Evolutionary conservation across 768 basidiomycete species (phyloP).

Genomic region (Suillus subalutaceus): DNA sequence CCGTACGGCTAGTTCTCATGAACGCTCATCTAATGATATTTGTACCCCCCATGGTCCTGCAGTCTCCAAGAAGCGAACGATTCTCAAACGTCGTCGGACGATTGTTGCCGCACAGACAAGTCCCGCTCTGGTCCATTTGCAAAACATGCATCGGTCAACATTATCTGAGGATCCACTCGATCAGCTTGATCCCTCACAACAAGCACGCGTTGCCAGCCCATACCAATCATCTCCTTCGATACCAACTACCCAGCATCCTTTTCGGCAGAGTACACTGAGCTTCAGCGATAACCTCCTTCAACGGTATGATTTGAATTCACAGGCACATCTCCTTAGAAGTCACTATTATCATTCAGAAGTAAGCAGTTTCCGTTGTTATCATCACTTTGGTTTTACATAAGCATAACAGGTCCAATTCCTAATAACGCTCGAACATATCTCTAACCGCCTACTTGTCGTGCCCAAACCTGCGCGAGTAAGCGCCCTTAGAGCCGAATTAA

Average conservation of each 20-base stretch:
- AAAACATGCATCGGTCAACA: conserved; percentile 51
- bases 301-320: conserved; percentile 67
- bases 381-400: conserved; percentile 12
- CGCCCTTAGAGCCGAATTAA: conserved; percentile 94
- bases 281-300: conserved; percentile 61
- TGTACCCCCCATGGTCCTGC: conserved; percentile 19
- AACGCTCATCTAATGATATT: conserved; percentile 15
- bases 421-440: conserved; percentile 88
- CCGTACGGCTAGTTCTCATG: conserved; percentile 19
- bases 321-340: conserved; percentile 73
- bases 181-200: conserved; percentile 55
- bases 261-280: conserved; percentile 46
- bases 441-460: conserved; percentile 86
- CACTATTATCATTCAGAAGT: conserved; percentile 92
- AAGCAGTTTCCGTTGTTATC: conserved; percentile 25
- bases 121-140: conserved; percentile 68
- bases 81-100: conserved; percentile 46
- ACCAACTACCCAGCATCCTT: conserved; percentile 47
- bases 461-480: conserved; percentile 94
- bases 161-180: conserved; percentile 77
- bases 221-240: conserved; percentile 78
- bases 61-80: conserved; percentile 14
- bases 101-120: conserved; percentile 71
- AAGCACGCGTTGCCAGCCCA: conserved; percentile 41
- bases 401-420: conserved; percentile 76